phyloP scores from a whole-genome alignment of 768 basidiomycete species.

The Cystobasidium ongulense region DNA sequence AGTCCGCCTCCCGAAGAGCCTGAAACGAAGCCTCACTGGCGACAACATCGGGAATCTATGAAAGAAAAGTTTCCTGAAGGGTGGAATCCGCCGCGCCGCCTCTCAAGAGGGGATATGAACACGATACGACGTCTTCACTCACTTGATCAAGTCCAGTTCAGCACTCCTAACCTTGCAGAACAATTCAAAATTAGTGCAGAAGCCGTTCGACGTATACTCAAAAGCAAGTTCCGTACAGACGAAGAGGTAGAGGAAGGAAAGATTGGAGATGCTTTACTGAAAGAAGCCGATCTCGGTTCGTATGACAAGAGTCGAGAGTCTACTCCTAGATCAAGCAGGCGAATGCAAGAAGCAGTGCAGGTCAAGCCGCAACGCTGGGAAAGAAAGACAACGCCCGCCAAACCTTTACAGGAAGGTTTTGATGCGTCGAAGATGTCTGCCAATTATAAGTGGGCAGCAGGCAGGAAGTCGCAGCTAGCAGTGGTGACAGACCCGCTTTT shows the following conservation, averaged over 20 bases:
- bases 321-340: background rate
- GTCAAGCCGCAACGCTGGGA: background rate
- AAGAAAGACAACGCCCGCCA: background rate
- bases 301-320: background rate
- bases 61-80: constrained; percentile 36
- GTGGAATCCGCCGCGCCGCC: constrained; percentile 70
- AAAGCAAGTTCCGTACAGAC: constrained; percentile 62
- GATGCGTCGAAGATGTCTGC: background rate
- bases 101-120: constrained; percentile 77
- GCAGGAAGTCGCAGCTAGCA: background rate
- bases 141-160: constrained; percentile 59
- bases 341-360: background rate
- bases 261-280: background rate
- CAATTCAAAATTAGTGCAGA: constrained; percentile 72
- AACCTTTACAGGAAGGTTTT: background rate
- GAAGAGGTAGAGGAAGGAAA: constrained; percentile 42
- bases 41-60: constrained; percentile 13
- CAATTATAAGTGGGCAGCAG: background rate
- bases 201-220: constrained; percentile 68
- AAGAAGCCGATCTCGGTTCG: background rate
- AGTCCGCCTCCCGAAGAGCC: background rate
- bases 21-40: background rate
- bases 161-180: constrained; percentile 61
- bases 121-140: constrained; percentile 61
- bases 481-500: background rate